phyloP scores from a whole-genome alignment of 768 basidiomycete species.

The Atractiella rhizophila region DNA sequence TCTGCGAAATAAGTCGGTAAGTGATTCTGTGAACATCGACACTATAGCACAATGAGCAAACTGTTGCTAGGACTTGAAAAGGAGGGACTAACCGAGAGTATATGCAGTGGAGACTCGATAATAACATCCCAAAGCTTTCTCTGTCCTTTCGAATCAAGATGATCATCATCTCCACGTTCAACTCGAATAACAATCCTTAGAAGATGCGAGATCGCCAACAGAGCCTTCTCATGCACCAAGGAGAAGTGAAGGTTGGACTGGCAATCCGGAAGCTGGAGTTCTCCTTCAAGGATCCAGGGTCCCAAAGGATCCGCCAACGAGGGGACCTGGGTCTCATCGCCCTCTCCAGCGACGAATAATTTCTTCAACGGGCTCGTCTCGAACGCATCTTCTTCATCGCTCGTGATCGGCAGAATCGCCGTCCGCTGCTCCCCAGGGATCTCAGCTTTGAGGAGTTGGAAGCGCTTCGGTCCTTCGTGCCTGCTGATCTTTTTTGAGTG shows the following conservation, averaged over 20 bases:
- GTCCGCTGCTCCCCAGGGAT: slow-evolving; percentile 35
- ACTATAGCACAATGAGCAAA: neutral
- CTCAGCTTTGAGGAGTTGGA: slow-evolving; percentile 37
- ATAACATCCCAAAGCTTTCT: slow-evolving; percentile 67
- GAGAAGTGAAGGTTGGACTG: slow-evolving; percentile 38
- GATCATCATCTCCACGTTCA: slow-evolving; percentile 46
- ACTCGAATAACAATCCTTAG: slow-evolving; percentile 63
- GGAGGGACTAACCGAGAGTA: slow-evolving; percentile 1
- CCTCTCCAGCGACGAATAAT: slow-evolving; percentile 24
- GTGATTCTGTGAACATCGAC: slow-evolving; percentile 1
- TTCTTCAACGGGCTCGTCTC: slow-evolving; percentile 38
- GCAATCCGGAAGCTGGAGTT: slow-evolving; percentile 40
- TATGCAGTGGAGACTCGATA: slow-evolving; percentile 24
- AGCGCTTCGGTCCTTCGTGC: slow-evolving; percentile 37
- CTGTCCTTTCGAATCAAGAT: slow-evolving; percentile 40
- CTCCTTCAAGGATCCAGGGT: slow-evolving; percentile 57
- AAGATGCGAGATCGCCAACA: slow-evolving; percentile 45
- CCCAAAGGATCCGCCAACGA: slow-evolving; percentile 29
- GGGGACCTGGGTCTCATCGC: slow-evolving; percentile 20
- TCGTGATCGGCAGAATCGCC: slow-evolving; percentile 52
- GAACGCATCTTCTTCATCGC: slow-evolving; percentile 37
- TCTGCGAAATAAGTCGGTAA: slow-evolving; percentile 2
- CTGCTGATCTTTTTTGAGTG: slow-evolving; percentile 41
- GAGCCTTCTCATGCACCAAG: slow-evolving; percentile 49
- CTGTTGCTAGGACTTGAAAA: neutral